Base-by-base conservation (phyloP, 352 stramenopile species). In the Pythium aquatile region DNA sequence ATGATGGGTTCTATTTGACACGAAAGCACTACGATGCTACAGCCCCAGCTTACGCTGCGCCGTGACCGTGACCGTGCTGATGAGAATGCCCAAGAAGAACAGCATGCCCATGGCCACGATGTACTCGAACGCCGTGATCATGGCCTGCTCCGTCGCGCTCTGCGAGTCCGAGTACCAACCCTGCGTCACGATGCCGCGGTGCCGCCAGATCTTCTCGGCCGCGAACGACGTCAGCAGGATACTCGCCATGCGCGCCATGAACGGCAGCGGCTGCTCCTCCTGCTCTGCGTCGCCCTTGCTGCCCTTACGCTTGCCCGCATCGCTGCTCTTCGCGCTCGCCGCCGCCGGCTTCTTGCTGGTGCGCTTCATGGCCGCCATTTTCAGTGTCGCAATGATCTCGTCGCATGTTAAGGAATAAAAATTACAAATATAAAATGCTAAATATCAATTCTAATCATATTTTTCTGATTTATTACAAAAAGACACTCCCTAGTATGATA, bases 121-220 rank as follows among this genome's bases (percentile, higher is more conserved):
- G 65, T 90, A 95, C 66, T 92, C 87, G 63, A 95, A 94, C 6
- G 59, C 68, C 37, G 72, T 81, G 60, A 95, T 75, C 80, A 93
- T 81, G n/a, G 58, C 61, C 40, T 76, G 70, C 74, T 95, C 70
- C 37, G 69, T 75, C 46, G 74, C 51, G 20, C 75, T 79, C 68
- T 88, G 80, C 42, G 69, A 65, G 54, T 90, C 82, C 32, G 75
- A 73, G 70, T 90, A 88, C 79, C 85, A 93, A 8, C 74, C 58
- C 16, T 75, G 64, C 24, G 72, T 95, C 29, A 93, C 63, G 53
- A 79, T 49, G 26, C 77, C 79, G 61, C 83, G 83, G 69, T 93
- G 81, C 29, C 76, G 84, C 87, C 87, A 95, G 54, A 92, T 79
- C 66, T 91, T 90, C 64, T 95, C 80, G 4, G 85, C 87, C 28